Evolutionary conservation across 2,329 filamentous ascomycete genomes (phyloP).

Genomic region (Aspergillus novofumigatus): DNA sequence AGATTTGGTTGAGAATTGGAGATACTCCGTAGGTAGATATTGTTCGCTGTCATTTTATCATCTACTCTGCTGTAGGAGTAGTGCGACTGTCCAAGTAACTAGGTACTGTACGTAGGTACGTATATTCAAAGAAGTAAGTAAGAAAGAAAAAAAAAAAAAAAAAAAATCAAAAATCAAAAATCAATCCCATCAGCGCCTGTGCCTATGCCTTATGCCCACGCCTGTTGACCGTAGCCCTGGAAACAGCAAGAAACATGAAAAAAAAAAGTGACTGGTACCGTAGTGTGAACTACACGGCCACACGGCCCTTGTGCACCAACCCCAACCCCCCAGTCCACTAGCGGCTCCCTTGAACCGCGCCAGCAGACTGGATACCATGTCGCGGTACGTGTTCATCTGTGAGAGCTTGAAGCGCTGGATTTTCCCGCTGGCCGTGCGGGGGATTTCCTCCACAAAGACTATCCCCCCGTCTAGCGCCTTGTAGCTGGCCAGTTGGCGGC

Average conservation of each 20-base stretch:
- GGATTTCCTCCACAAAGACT: slow-evolving; percentile 47
- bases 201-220: neutral
- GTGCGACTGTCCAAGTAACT: neutral
- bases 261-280: neutral
- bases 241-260: neutral
- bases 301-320: slow-evolving; percentile 19
- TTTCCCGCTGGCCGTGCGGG: slow-evolving; percentile 49
- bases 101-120: neutral
- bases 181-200: neutral
- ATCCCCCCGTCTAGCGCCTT: slow-evolving; percentile 47
- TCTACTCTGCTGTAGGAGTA: neutral
- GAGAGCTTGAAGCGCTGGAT: slow-evolving; percentile 42
- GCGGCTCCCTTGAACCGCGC: slow-evolving; percentile 19
- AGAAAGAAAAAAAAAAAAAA: too few relatives aligned
- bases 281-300: slow-evolving; percentile 14
- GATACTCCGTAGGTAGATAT: too few relatives aligned
- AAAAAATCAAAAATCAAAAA: too few relatives aligned
- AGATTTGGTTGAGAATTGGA: neutral
- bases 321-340: slow-evolving; percentile 17
- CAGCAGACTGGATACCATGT: slow-evolving; percentile 32
- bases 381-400: slow-evolving; percentile 38
- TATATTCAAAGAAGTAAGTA: too few relatives aligned
- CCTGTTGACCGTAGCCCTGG: neutral
- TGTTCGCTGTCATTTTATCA: too few relatives aligned
- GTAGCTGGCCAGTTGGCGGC: slow-evolving; percentile 43